These are phyloP conservation scores for Fusarium camptoceras DNA, from an alignment of 2,329 filamentous ascomycete species.

Conservation along the genomic window DNA sequence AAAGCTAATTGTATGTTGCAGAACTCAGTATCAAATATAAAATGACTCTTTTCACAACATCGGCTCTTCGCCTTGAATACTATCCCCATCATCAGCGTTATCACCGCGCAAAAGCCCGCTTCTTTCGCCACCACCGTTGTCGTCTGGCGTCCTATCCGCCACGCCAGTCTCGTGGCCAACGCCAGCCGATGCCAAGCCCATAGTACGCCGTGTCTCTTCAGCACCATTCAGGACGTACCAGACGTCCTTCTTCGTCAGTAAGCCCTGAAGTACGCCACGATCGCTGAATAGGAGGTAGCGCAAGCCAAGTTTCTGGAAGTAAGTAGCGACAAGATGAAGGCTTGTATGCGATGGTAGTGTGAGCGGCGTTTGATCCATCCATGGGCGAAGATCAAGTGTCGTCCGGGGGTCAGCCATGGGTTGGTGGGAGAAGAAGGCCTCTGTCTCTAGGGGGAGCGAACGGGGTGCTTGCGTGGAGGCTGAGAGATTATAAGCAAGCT, in stretches of 20 bases:
- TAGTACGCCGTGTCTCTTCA: slow-evolving; percentile 67
- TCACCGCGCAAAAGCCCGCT: slow-evolving; percentile 57
- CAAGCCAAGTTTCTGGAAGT: slow-evolving; percentile 95
- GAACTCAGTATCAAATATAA: slow-evolving; percentile 5
- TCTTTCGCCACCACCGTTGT: slow-evolving; percentile 55
- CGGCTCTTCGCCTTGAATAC: slow-evolving; percentile 43
- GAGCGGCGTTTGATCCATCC: slow-evolving; percentile 99
- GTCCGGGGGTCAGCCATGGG: slow-evolving; percentile 80
- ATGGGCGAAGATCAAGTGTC: slow-evolving; percentile 89
- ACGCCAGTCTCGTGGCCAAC: slow-evolving; percentile 50
- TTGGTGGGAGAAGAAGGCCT: slow-evolving; percentile 87
- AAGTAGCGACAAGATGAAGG: slow-evolving; percentile 86
- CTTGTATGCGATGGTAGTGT: slow-evolving; percentile 82
- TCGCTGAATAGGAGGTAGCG: slow-evolving; percentile 91
- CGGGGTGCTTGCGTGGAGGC: slow-evolving; percentile 65
- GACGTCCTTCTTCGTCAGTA: slow-evolving; percentile 97
- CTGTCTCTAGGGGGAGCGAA: slow-evolving; percentile 75
- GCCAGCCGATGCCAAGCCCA: slow-evolving; percentile 38
- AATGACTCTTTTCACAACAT: slow-evolving; percentile 40
- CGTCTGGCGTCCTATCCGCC: slow-evolving; percentile 47
- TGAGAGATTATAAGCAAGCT: slow-evolving; percentile 83
- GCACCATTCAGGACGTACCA: slow-evolving; percentile 91
- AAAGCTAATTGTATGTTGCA: slow-evolving; percentile 13
- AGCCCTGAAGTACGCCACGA: slow-evolving; percentile 81
- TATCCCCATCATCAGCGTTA: slow-evolving; percentile 51